These are phyloP conservation scores for Hericium rajendrae DNA, from an alignment of 768 basidiomycete genomes.

Conservation along the genomic window DNA sequence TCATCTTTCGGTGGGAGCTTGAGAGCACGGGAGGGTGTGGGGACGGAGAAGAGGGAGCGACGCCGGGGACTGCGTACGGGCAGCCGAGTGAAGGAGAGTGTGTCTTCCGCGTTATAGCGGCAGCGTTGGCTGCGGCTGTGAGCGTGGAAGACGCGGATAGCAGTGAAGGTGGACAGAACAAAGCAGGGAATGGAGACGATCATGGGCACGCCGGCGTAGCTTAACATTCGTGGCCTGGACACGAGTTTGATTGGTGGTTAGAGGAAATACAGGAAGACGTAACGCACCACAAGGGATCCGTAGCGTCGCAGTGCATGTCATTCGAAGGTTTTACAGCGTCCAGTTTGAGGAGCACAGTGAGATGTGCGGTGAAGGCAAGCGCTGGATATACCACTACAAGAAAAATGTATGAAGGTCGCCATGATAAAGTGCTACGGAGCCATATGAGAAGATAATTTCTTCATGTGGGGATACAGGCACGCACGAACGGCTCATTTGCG, in stretches of 20 bases:
- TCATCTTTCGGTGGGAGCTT: neutral
- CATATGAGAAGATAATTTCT: neutral
- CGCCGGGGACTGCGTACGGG: neutral
- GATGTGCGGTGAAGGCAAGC: constrained; percentile 32
- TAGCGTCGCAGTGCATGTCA: constrained; percentile 51
- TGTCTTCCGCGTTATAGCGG: neutral
- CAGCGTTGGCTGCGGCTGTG: neutral
- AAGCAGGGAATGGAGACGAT: constrained; percentile 42
- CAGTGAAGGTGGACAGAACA: constrained; percentile 36
- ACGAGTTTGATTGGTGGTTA: neutral
- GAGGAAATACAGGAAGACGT: neutral
- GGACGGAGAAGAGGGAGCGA: neutral
- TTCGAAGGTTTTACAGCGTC: constrained; percentile 38
- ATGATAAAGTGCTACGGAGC: constrained; percentile 33
- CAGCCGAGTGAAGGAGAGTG: neutral
- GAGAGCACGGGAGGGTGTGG: neutral
- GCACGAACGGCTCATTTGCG: constrained; percentile 6
- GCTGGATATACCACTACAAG: constrained; percentile 41
- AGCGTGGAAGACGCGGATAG: constrained; percentile 17
- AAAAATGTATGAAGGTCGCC: constrained; percentile 36
- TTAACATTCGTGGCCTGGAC: constrained; percentile 51
- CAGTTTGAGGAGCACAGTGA: constrained; percentile 33
- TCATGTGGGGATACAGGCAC: neutral
- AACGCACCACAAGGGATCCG: constrained; percentile 47
- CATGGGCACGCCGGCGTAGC: constrained; percentile 50